phyloP scores from a whole-genome alignment of 2,329 filamentous ascomycete genomes.

The Tympanopsis confertula region DNA sequence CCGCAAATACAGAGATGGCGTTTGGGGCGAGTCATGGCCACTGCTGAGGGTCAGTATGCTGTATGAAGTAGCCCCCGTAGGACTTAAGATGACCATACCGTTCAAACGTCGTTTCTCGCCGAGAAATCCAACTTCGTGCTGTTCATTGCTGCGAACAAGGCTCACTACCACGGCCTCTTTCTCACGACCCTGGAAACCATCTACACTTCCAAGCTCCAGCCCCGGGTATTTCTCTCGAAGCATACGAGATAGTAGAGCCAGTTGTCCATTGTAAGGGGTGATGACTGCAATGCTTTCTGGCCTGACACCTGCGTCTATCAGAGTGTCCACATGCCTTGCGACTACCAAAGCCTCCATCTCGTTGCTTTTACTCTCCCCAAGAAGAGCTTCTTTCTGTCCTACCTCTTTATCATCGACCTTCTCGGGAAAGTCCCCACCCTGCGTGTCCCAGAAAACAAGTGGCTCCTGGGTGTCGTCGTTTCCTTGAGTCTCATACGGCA shows the following conservation, averaged over 20 bases:
- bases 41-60: conserved; percentile 32
- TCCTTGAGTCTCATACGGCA: conserved; percentile 67
- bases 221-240: conserved; percentile 74
- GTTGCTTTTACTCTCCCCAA: conserved; percentile 79
- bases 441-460: conserved; percentile 88
- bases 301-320: conserved; percentile 70
- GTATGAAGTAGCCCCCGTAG: background rate
- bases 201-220: conserved; percentile 89
- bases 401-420: conserved; percentile 63
- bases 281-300: conserved; percentile 83
- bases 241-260: conserved; percentile 56
- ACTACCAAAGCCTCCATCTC: conserved; percentile 80
- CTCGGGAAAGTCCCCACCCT: conserved; percentile 85
- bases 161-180: conserved; percentile 92
- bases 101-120: conserved; percentile 86
- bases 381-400: conserved; percentile 22
- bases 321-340: conserved; percentile 59
- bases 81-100: conserved; percentile 42
- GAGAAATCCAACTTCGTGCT: conserved; percentile 83
- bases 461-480: conserved; percentile 82
- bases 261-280: conserved; percentile 92
- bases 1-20: conserved; percentile 83
- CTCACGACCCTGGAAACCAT: conserved; percentile 93
- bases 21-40: conserved; percentile 92
- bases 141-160: conserved; percentile 80